Conservation (phyloP, 495 filamentous ascomycete genomes). For the Entonaema liquescens region DNA sequence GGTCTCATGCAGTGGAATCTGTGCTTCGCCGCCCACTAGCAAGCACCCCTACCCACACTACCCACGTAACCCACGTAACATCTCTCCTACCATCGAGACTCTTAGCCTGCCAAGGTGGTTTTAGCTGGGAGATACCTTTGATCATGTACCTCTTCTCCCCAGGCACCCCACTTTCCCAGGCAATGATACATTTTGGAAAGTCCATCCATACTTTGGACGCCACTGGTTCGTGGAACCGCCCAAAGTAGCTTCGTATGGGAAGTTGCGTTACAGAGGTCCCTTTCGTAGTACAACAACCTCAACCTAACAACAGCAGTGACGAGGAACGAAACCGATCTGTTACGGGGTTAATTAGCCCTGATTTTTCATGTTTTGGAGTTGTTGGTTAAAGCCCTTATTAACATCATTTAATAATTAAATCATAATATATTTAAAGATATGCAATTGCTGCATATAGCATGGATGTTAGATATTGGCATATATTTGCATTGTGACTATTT, state of each 20-base stretch:
- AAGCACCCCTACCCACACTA: conserved; percentile 15
- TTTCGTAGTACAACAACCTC: neutral
- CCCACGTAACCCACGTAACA: neutral
- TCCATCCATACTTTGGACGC: neutral
- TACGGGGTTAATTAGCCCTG: conserved; percentile 36
- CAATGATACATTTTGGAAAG: neutral
- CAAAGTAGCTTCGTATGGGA: neutral
- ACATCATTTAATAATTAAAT: neutral
- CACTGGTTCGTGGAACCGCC: neutral
- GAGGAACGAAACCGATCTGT: neutral
- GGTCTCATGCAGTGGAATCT: conserved; percentile 44
- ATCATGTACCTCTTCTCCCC: neutral
- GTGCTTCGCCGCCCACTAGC: conserved; percentile 45
- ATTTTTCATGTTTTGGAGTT: neutral
- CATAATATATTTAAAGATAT: neutral
- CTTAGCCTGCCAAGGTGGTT: no score
- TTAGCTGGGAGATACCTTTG: neutral
- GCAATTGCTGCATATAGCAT: no score
- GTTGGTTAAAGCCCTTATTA: neutral
- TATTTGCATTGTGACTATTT: no score
- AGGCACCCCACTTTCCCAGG: conserved; percentile 37
- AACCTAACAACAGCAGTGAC: neutral
- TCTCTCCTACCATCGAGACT: neutral
- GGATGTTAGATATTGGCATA: no score
- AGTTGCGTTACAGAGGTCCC: neutral